Conservation (phyloP, 2,329 filamentous ascomycete genomes). For the Pezicula radicicola region DNA sequence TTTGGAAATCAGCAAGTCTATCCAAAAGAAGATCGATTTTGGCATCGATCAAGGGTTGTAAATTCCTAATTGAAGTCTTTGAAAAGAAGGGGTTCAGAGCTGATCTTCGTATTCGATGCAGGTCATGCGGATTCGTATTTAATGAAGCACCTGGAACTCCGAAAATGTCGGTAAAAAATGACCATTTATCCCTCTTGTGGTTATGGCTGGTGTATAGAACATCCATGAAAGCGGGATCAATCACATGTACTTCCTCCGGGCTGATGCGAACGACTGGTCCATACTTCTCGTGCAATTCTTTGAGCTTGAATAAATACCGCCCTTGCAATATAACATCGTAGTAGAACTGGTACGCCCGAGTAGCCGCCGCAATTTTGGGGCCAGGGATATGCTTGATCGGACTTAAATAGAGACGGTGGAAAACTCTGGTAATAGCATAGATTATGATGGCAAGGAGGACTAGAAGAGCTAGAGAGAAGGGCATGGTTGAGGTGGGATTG, state of each 20-base stretch:
- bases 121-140: constrained; percentile 2
- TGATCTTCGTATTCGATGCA: constrained; percentile 3
- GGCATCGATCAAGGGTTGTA: constrained; percentile 5
- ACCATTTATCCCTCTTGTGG: neutral
- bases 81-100: constrained; percentile 10
- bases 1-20: constrained; percentile 1
- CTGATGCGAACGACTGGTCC: constrained; percentile 32
- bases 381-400: constrained; percentile 24
- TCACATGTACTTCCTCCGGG: constrained; percentile 32
- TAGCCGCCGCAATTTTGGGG: constrained; percentile 23
- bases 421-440: constrained; percentile 11
- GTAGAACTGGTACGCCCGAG: constrained; percentile 23
- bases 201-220: neutral
- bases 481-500: neutral
- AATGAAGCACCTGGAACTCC: constrained; percentile 1
- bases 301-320: constrained; percentile 37
- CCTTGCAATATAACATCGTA: constrained; percentile 38
- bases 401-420: constrained; percentile 29
- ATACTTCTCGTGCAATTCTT: constrained; percentile 37
- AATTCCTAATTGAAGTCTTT: constrained; percentile 1
- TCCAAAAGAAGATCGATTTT: constrained; percentile 3
- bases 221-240: constrained; percentile 3
- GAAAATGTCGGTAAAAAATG: neutral
- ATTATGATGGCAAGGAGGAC: neutral
- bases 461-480: neutral